Evolutionary conservation across 1,139 yeast genomes (phyloP).

Genomic region (Hyphopichia khmerensis): DNA sequence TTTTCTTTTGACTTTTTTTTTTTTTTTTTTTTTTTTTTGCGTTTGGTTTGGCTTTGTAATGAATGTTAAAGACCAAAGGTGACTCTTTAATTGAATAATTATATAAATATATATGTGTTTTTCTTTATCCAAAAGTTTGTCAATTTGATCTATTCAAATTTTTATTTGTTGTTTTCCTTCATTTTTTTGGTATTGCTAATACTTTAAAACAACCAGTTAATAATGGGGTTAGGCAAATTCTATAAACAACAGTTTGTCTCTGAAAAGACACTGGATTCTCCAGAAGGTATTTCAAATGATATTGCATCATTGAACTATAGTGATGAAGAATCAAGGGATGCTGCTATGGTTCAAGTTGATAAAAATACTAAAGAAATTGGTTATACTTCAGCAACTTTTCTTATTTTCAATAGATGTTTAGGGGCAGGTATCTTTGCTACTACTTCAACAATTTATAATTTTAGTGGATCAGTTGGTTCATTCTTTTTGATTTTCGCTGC

Average conservation of each 20-base stretch:
- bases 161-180: no score
- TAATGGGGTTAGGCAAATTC: slow-evolving; percentile 14
- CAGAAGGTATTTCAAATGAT: slow-evolving; percentile 11
- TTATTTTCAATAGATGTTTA: slow-evolving; percentile 76
- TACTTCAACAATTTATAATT: slow-evolving; percentile 69
- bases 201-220: background rate
- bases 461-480: slow-evolving; percentile 76
- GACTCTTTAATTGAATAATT: no score
- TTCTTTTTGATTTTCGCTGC: slow-evolving; percentile 73
- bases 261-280: slow-evolving; percentile 5
- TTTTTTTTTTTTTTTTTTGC: no score
- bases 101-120: no score
- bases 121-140: no score
- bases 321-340: slow-evolving; percentile 26
- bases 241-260: slow-evolving; percentile 2
- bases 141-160: no score
- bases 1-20: no score
- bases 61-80: no score
- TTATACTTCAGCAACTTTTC: slow-evolving; percentile 63
- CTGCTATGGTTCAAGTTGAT: slow-evolving; percentile 46
- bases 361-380: slow-evolving; percentile 60
- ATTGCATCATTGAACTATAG: slow-evolving; percentile 16
- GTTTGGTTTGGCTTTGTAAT: no score
- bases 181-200: no score
- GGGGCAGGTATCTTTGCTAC: slow-evolving; percentile 90